Conservation (phyloP, 176 grass and related monocot genomes). For the Metroxylon sagu region DNA sequence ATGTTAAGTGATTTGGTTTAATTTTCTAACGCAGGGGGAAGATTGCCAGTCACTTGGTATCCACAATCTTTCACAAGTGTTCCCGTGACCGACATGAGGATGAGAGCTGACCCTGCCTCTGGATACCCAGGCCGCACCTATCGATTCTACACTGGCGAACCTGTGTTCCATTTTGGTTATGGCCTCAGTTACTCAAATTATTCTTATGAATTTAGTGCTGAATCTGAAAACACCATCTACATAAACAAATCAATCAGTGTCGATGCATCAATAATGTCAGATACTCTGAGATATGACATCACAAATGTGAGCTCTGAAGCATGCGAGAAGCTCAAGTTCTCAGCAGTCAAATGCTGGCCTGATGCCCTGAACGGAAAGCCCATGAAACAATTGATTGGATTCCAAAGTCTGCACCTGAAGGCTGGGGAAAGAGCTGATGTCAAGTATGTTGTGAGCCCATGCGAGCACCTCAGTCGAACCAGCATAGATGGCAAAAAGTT, state of each 20-base stretch:
- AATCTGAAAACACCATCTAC: background rate
- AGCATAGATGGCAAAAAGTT: constrained; percentile 46
- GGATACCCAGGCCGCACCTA: constrained; percentile 72
- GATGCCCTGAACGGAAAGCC: constrained; percentile 19
- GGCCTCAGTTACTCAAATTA: constrained; percentile 84
- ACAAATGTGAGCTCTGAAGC: too few species aligned
- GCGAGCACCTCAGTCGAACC: constrained; percentile 43
- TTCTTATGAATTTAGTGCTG: constrained; percentile 16
- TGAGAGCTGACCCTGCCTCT: constrained; percentile 44
- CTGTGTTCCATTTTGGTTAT: constrained; percentile 58
- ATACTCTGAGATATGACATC: background rate
- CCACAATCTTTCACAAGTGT: constrained; percentile 48
- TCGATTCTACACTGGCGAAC: constrained; percentile 60
- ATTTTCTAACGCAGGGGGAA: constrained; percentile 26
- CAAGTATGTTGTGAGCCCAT: constrained; percentile 34
- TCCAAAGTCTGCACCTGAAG: constrained; percentile 37
- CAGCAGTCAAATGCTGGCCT: constrained; percentile 20
- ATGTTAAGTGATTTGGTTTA: background rate
- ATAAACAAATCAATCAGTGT: background rate
- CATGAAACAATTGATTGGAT: constrained; percentile 50
- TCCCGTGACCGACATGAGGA: constrained; percentile 73
- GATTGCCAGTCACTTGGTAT: constrained; percentile 78
- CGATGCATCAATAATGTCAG: background rate
- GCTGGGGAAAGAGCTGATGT: constrained; percentile 26
- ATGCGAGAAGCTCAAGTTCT: too few species aligned